Percentiles rank a stretch among this genome's conserved stretches.
phyloP scores from a whole-genome alignment of 2,329 filamentous ascomycete genomes.

The Huntiella bhutanensis region DNA sequence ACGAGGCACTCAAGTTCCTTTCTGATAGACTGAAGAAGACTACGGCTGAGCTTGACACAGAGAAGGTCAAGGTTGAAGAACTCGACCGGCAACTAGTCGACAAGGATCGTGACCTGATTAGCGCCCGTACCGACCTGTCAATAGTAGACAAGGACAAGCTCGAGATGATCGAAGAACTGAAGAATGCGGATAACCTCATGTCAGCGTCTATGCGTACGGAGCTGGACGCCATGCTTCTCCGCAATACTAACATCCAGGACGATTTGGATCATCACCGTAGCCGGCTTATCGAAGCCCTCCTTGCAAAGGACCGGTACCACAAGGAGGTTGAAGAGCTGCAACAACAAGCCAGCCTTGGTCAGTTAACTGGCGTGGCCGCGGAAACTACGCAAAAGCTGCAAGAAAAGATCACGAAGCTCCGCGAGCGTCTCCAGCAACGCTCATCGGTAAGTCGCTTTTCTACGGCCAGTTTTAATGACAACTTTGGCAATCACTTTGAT shows the following conservation, averaged over 20 bases:
- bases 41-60: constrained; percentile 28
- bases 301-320: constrained; percentile 40
- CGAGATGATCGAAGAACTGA: constrained; percentile 37
- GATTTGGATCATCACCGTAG: constrained; percentile 39
- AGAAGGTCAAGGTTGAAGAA: constrained; percentile 23
- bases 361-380: constrained; percentile 16
- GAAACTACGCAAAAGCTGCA: constrained; percentile 23
- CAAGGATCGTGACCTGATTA: constrained; percentile 35
- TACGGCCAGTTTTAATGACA: not conserved
- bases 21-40: constrained; percentile 23
- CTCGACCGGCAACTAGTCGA: constrained; percentile 32
- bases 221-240: constrained; percentile 33
- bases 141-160: constrained; percentile 34
- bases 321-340: constrained; percentile 30
- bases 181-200: constrained; percentile 39
- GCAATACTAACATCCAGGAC: constrained; percentile 27
- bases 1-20: constrained; percentile 18
- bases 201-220: constrained; percentile 39
- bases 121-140: constrained; percentile 32
- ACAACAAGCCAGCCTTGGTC: constrained; percentile 19
- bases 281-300: constrained; percentile 39
- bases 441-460: constrained; percentile 33
- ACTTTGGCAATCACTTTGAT: not conserved
- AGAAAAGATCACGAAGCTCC: constrained; percentile 40
- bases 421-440: constrained; percentile 33